phyloP scores from a whole-genome alignment of 345 rosid genomes.

The Acer saccharum region DNA sequence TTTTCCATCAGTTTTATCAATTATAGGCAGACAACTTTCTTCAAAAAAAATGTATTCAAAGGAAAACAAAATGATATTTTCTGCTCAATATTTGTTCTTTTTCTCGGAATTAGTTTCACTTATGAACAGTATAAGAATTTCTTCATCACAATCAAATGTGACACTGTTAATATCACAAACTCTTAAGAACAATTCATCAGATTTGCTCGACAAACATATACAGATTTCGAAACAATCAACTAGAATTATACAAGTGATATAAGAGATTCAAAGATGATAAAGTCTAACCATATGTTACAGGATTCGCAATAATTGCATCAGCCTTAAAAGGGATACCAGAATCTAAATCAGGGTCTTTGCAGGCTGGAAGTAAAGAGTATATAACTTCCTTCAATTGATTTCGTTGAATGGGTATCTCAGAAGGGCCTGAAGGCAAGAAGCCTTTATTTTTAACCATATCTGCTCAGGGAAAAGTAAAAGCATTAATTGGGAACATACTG shows the following conservation, averaged over 20 bases:
- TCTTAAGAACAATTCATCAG: conserved; percentile 1
- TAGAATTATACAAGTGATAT: not conserved
- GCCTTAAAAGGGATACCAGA: conserved; percentile 83
- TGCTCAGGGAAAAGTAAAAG: conserved; percentile 40
- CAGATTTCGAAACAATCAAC: conserved; percentile 9
- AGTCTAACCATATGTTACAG: conserved; percentile 90
- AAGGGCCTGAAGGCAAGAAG: conserved; percentile 96
- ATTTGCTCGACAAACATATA: conserved; percentile 11
- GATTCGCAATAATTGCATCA: conserved; percentile 98
- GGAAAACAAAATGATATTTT: not conserved
- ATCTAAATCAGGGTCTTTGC: conserved; percentile 91
- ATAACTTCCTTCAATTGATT: conserved; percentile 88
- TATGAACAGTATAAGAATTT: not conserved
- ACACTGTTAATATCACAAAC: not conserved
- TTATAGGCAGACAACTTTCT: not conserved
- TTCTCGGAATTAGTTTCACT: not conserved
- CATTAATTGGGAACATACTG: conserved; percentile 6
- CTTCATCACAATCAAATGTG: not conserved
- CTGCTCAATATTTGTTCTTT: not conserved
- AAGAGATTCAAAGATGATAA: conserved; percentile 14
- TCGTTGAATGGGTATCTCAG: conserved; percentile 88
- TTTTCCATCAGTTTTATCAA: not conserved
- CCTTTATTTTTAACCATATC: conserved; percentile 99
- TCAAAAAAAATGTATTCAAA: not conserved
- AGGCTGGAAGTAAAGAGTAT: conserved; percentile 86